phyloP scores from a whole-genome alignment of 345 rosid genomes.

The Lepidium didymum region DNA sequence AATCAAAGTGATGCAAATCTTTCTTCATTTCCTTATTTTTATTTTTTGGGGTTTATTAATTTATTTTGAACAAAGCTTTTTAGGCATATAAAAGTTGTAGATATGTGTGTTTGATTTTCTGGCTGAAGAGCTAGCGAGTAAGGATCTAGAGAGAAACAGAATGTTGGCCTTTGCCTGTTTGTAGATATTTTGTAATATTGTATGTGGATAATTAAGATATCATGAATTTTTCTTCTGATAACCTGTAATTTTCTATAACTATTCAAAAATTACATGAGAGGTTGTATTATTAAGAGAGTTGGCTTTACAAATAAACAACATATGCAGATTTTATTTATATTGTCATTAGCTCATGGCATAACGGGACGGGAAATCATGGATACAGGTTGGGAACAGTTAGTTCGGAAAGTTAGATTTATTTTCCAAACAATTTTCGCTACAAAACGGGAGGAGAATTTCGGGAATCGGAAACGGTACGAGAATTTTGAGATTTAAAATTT shows the following conservation, averaged over 20 bases:
- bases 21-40: constrained; percentile 8
- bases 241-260: constrained; percentile 1
- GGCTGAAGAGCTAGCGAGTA: neutral
- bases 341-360: too few relatives aligned
- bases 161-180: constrained; percentile 15
- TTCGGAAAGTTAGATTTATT: too few relatives aligned
- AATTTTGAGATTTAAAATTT: too few relatives aligned
- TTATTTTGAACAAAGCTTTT: neutral
- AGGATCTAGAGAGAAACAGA: neutral
- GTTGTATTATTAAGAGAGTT: neutral
- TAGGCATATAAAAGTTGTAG: constrained; percentile 2
- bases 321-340: neutral
- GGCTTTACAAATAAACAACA: neutral
- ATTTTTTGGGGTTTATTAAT: neutral
- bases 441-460: too few relatives aligned
- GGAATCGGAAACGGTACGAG: too few relatives aligned
- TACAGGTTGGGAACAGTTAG: too few relatives aligned
- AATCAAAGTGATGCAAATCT: constrained; percentile 5
- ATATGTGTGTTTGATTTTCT: neutral
- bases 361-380: too few relatives aligned
- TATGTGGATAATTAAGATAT: neutral
- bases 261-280: neutral
- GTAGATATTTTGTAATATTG: constrained; percentile 13
- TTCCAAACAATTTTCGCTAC: too few relatives aligned
- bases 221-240: neutral